Evolutionary conservation across 768 basidiomycete species (phyloP).

Genomic region (Lentinula boryana): DNA sequence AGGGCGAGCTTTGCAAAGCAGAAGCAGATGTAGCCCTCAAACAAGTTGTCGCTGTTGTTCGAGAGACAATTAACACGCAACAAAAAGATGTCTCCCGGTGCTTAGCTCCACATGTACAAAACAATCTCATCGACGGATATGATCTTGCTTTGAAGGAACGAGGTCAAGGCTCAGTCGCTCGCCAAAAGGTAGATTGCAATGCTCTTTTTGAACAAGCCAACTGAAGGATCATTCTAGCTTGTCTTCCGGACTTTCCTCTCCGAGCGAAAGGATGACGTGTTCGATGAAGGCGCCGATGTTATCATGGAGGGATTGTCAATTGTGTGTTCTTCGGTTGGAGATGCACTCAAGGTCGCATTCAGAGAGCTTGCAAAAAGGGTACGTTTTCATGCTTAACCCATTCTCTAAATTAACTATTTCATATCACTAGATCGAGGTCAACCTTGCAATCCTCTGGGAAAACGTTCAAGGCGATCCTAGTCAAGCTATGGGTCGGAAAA

Average conservation of each 20-base stretch:
- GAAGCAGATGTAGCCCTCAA: slow-evolving; percentile 45
- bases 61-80: slow-evolving; percentile 41
- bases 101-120: slow-evolving; percentile 51
- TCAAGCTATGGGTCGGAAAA: slow-evolving; percentile 34
- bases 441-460: slow-evolving; percentile 56
- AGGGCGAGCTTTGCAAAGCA: slow-evolving; percentile 45
- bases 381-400: slow-evolving; percentile 7
- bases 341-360: slow-evolving; percentile 39
- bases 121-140: slow-evolving; percentile 45
- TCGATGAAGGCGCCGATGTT: slow-evolving; percentile 45
- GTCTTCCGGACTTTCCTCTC: slow-evolving; percentile 42
- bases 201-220: not conserved
- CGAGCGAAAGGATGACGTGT: slow-evolving; percentile 41
- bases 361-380: slow-evolving; percentile 52
- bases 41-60: slow-evolving; percentile 41
- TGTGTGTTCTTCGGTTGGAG: slow-evolving; percentile 45
- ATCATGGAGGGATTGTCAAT: slow-evolving; percentile 39
- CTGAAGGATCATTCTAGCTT: slow-evolving; percentile 22
- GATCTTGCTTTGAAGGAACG: slow-evolving; percentile 46
- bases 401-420: not conserved
- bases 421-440: slow-evolving; percentile 40
- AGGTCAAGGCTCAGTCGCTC: slow-evolving; percentile 50
- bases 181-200: slow-evolving; percentile 44
- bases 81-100: slow-evolving; percentile 58
- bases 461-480: slow-evolving; percentile 38